Evolutionary conservation across 2,329 filamentous ascomycete species (phyloP).

Genomic region (Colletotrichum filicis): DNA sequence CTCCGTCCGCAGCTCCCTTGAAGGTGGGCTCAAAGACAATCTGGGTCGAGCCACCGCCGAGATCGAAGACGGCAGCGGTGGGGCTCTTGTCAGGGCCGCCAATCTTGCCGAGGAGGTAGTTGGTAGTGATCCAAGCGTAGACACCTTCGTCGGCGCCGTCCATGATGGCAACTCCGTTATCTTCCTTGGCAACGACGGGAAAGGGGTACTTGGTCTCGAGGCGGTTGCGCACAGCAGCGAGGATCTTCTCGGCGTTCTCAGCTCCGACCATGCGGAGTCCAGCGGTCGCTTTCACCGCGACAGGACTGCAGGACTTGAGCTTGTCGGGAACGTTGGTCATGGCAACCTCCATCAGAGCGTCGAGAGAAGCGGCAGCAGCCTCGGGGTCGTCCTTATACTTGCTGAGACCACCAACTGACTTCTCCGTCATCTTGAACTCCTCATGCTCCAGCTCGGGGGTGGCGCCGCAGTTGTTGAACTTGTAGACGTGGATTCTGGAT

Average conservation of each 20-base stretch:
- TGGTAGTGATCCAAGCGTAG: slow-evolving; percentile 98
- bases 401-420: slow-evolving; percentile 85
- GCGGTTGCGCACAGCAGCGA: slow-evolving; percentile 84
- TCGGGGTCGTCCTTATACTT: slow-evolving; percentile 88
- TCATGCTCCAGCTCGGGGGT: slow-evolving; percentile 96
- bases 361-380: slow-evolving; percentile 89
- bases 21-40: slow-evolving; percentile 99
- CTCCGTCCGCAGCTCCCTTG: slow-evolving; percentile 75
- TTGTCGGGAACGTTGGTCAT: slow-evolving; percentile 86
- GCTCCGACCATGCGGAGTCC: slow-evolving; percentile 88
- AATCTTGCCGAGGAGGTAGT: slow-evolving; percentile 98
- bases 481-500: slow-evolving; percentile 97
- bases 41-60: slow-evolving; percentile 96
- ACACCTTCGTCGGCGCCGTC: slow-evolving; percentile 97
- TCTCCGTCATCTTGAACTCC: slow-evolving; percentile 92
- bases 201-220: slow-evolving; percentile 94
- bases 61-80: slow-evolving; percentile 94
- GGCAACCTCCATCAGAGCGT: slow-evolving; percentile 87
- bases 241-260: slow-evolving; percentile 84
- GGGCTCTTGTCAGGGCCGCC: slow-evolving; percentile 89
- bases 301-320: slow-evolving; percentile 89
- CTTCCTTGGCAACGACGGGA: slow-evolving; percentile 86
- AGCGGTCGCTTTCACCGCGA: slow-evolving; percentile 98
- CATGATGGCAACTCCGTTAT: slow-evolving; percentile 95
- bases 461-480: slow-evolving; percentile 97